Evolutionary conservation across 1,284 basidiomycete species (phyloP).

Genomic region (Irpex sp.): DNA sequence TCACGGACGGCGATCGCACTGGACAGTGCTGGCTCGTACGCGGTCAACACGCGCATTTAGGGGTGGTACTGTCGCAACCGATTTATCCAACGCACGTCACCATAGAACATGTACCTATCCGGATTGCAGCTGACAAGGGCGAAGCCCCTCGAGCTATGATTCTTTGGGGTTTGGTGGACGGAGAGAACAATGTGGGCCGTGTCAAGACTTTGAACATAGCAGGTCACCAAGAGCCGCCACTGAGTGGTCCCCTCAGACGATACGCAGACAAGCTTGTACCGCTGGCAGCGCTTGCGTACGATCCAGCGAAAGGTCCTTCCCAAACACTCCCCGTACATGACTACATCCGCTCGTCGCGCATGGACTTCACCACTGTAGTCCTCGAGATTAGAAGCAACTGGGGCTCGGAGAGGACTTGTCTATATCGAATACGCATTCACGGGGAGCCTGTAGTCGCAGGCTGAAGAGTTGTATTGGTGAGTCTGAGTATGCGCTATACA

Average conservation of each 20-base stretch:
- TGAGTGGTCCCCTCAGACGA: not conserved
- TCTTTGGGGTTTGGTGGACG: conserved; percentile 10
- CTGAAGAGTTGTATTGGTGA: not conserved
- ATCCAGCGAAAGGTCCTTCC: not conserved
- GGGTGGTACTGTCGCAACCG: not conserved
- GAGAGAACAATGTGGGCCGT: not conserved
- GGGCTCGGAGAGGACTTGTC: conserved; percentile 7
- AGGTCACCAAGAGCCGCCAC: not conserved
- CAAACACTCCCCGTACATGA: conserved; percentile 11
- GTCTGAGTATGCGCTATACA: too few species aligned
- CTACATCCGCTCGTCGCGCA: not conserved
- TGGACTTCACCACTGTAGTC: conserved; percentile 9
- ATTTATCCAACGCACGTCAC: conserved; percentile 11
- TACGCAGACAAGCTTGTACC: conserved; percentile 1
- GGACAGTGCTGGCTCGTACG: conserved; percentile 6
- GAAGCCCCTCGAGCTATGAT: conserved; percentile 8
- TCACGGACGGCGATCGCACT: conserved; percentile 1
- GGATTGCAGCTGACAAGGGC: conserved; percentile 2
- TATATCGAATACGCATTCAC: conserved; percentile 13
- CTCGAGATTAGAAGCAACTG: conserved; percentile 12
- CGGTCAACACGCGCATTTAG: conserved; percentile 3
- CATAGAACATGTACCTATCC: conserved; percentile 10
- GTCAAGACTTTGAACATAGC: not conserved
- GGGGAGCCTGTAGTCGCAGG: conserved; percentile 1
- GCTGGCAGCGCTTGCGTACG: conserved; percentile 7